Base-by-base conservation (phyloP, 2,329 filamentous ascomycete species). In the Lachnellula subtilissima region DNA sequence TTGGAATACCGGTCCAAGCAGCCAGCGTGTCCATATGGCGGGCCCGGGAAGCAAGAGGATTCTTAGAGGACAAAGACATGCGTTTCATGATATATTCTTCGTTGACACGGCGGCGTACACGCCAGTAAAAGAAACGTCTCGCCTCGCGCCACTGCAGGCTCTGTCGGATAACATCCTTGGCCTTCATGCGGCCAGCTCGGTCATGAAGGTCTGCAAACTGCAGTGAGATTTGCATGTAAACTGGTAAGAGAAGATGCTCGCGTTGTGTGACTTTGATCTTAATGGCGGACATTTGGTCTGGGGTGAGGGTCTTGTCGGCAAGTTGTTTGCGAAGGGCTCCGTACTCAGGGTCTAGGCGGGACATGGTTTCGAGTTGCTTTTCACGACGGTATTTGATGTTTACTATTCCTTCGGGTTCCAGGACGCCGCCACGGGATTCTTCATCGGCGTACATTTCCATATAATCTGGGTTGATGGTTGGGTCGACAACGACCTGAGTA, bases 401-500 rank as follows among this genome's bases (percentile, higher is more conserved):
- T 55, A 99, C 87, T 70, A 97, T 97, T 78, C 94, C 94, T 73
- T 99, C 94, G 7, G 94, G 94, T 75, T 99, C 94, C 61, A 99
- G 83, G 48, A 99, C 92, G 87, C 94, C 94, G 76, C 93, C 94
- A 59, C 94, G 94, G 55, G 94, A 81, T 64, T 99, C 93, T 63
- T 89, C 86, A 69, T 99, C 94, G 54, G 94, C 94, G 73, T 99
- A 99, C 94, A 99, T 99, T 76, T 99, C 94, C 94, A 99, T 99
- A 69, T 85, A 87, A 48, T 89, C 84, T 17, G 91, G 86, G 80
- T 99, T 97, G 80, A 99, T 99, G 63, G 94, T 97, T 49, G 94
- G 94, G 72, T 99, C 94, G 61, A 99, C 91, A 52, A 99, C 94
- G 72, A 99, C 94, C 77, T 81, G 57, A 56, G 58, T 59, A 52